These are phyloP conservation scores for Exophiala mesophila DNA, from an alignment of 2,329 filamentous ascomycete species.

Conservation along the genomic window DNA sequence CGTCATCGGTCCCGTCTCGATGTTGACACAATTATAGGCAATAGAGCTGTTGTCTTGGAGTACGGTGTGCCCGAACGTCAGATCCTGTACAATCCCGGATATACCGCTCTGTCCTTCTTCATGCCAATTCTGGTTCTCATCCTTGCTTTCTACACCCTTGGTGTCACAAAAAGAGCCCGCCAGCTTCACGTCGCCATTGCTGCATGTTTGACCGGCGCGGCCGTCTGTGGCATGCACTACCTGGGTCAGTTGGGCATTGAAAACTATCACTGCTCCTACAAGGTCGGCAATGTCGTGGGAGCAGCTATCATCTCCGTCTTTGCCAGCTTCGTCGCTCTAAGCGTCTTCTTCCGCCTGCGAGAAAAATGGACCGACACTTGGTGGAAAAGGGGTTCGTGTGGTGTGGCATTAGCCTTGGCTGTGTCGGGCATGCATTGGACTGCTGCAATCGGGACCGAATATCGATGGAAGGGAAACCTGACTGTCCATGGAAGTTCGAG, in stretches of 20 bases:
- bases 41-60: constrained; percentile 69
- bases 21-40: constrained; percentile 32
- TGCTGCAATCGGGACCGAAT: constrained; percentile 65
- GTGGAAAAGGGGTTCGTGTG: constrained; percentile 68
- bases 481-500: constrained; percentile 29
- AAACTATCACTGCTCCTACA: constrained; percentile 67
- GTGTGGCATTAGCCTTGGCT: constrained; percentile 63
- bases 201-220: constrained; percentile 65
- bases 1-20: no score
- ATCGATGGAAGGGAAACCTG: constrained; percentile 52
- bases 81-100: constrained; percentile 66
- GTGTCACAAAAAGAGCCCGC: constrained; percentile 53
- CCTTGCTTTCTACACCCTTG: constrained; percentile 66
- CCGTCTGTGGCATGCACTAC: constrained; percentile 83
- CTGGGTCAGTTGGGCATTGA: constrained; percentile 76
- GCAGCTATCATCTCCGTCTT: constrained; percentile 67
- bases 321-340: constrained; percentile 65
- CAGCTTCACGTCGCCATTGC: constrained; percentile 57
- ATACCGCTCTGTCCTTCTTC: constrained; percentile 73
- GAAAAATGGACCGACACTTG: constrained; percentile 72
- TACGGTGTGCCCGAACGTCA: constrained; percentile 59
- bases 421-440: constrained; percentile 89
- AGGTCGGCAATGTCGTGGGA: constrained; percentile 56
- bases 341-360: constrained; percentile 72
- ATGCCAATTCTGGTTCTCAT: constrained; percentile 71